Percentiles rank a stretch among this genome's conserved stretches.
Evolutionary conservation across 495 filamentous ascomycete species (phyloP).

Genomic region (Penicillium canescens): DNA sequence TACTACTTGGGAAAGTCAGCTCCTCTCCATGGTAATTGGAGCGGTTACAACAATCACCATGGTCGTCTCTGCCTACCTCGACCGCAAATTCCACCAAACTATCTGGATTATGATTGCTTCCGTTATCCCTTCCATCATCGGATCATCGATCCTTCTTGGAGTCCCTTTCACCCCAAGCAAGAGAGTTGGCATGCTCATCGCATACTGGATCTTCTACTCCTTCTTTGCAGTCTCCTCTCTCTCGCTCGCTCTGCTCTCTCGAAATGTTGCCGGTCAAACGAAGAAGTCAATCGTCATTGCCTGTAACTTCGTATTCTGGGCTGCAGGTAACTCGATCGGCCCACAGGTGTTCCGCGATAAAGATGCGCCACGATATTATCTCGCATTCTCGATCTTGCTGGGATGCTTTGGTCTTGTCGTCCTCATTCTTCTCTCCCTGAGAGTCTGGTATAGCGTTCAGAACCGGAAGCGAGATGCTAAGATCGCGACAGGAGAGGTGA

Average conservation of each 20-base stretch:
- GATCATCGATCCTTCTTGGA: conserved; percentile 6
- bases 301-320: conserved; percentile 41
- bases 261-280: conserved; percentile 67
- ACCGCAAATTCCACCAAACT: conserved; percentile 61
- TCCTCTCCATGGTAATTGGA: conserved; percentile 64
- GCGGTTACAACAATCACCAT: conserved; percentile 67
- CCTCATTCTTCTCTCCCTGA: conserved; percentile 27
- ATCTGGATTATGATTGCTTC: conserved; percentile 60
- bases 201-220: conserved; percentile 59
- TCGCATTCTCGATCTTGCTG: conserved; percentile 37
- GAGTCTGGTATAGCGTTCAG: conserved; percentile 29
- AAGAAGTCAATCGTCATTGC: conserved; percentile 57
- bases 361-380: conserved; percentile 37
- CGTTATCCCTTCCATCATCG: conserved; percentile 55
- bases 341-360: conserved; percentile 44
- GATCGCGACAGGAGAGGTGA: conserved; percentile 25
- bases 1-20: conserved; percentile 36
- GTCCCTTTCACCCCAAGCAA: conserved; percentile 23
- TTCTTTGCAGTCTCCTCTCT: conserved; percentile 55
- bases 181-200: conserved; percentile 56
- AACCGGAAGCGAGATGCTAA: conserved; percentile 34
- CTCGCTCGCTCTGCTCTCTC: conserved; percentile 54
- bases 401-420: conserved; percentile 35
- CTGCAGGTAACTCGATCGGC: conserved; percentile 39
- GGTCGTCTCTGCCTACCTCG: conserved; percentile 58